phyloP scores from a whole-genome alignment of 768 basidiomycete genomes.

The Phanerochaete sordida region DNA sequence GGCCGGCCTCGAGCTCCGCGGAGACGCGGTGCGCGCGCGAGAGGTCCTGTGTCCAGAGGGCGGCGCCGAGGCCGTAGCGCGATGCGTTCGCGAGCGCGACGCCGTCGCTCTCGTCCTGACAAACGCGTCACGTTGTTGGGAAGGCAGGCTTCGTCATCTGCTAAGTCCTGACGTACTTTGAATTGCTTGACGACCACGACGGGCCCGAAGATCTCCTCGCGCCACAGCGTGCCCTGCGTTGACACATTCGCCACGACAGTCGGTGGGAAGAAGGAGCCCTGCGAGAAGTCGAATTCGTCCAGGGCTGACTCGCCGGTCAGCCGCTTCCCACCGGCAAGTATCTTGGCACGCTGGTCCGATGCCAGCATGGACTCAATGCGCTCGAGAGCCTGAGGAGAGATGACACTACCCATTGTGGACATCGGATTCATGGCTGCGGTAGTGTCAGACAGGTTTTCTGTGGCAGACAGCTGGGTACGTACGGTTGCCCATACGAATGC shows the following conservation, averaged over 20 bases:
- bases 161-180: constrained; percentile 29
- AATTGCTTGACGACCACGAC: constrained; percentile 69
- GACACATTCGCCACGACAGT: constrained; percentile 65
- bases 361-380: constrained; percentile 61
- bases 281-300: constrained; percentile 69
- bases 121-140: background rate
- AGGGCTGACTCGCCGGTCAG: constrained; percentile 59
- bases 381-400: constrained; percentile 59
- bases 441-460: background rate
- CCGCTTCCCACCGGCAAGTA: constrained; percentile 65
- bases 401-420: constrained; percentile 79
- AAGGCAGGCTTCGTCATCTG: background rate
- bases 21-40: constrained; percentile 76
- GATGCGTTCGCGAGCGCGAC: constrained; percentile 67
- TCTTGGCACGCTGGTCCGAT: constrained; percentile 35
- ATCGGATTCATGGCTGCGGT: constrained; percentile 59
- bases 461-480: constrained; percentile 8
- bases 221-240: constrained; percentile 63
- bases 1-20: constrained; percentile 63
- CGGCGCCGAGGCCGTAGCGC: constrained; percentile 79
- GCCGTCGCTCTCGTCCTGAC: constrained; percentile 62
- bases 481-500: constrained; percentile 77
- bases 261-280: constrained; percentile 76
- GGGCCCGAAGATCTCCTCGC: constrained; percentile 84
- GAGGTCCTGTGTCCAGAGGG: constrained; percentile 75